phyloP scores from a whole-genome alignment of 805 yeast genomes.

The Tetrapisispora namnaoensis region DNA sequence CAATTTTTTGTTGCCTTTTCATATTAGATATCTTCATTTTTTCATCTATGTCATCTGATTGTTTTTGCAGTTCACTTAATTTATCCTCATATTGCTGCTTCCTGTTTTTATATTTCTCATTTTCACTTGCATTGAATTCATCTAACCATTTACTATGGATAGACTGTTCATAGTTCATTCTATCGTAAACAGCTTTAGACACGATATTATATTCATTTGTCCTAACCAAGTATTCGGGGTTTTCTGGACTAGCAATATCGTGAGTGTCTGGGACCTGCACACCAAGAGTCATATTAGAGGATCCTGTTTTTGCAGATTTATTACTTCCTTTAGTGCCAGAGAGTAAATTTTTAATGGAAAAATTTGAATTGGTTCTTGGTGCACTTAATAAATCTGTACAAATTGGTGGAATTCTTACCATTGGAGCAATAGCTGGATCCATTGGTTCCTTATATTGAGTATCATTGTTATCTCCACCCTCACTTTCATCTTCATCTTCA shows the following conservation, averaged over 20 bases:
- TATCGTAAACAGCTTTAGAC: constrained; percentile 25
- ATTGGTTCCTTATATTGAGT: constrained; percentile 4
- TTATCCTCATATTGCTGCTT: constrained; percentile 14
- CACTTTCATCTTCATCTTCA: background rate
- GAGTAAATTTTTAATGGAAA: background rate
- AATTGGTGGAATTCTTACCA: constrained; percentile 6
- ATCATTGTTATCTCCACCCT: background rate
- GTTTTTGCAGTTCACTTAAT: constrained; percentile 12
- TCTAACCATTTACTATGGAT: constrained; percentile 15
- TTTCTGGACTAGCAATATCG: constrained; percentile 25
- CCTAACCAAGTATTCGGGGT: constrained; percentile 23
- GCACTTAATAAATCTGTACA: constrained; percentile 1
- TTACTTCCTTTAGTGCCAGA: background rate
- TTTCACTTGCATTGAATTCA: constrained; percentile 8
- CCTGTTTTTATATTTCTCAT: constrained; percentile 14
- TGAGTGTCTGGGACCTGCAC: constrained; percentile 1
- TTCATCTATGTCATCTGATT: constrained; percentile 14
- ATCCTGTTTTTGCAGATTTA: background rate
- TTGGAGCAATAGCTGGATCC: constrained; percentile 10
- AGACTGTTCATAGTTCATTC: constrained; percentile 15
- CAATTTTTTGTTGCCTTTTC: constrained; percentile 18
- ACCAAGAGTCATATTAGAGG: background rate
- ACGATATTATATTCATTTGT: constrained; percentile 19
- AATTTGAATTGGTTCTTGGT: background rate
- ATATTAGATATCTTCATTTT: constrained; percentile 16